Percentiles rank a stretch among this genome's conserved stretches.
Evolutionary conservation across 352 stramenopile species (phyloP).

Genomic region (Phytophthora hibernalis): DNA sequence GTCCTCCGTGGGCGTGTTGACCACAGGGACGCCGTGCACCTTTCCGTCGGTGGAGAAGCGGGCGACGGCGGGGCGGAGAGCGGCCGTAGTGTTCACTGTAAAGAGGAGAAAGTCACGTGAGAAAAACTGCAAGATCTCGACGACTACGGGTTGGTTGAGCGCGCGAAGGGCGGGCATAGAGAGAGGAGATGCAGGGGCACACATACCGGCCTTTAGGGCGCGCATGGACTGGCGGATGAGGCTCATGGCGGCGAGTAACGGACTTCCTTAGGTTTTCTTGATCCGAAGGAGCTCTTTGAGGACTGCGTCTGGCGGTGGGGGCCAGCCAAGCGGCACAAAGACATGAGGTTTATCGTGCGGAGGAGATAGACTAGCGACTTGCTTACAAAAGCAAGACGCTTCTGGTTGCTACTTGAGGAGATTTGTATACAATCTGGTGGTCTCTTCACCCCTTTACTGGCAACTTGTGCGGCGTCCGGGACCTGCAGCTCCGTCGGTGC

Average conservation of each 20-base stretch:
- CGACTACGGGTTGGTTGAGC: background rate
- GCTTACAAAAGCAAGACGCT: constrained; percentile 1
- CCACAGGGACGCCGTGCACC: constrained; percentile 41
- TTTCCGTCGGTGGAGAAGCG: constrained; percentile 62
- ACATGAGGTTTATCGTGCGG: constrained; percentile 39
- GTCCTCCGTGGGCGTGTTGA: constrained; percentile 62
- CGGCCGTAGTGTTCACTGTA: constrained; percentile 60
- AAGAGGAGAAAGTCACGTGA: constrained; percentile 10
- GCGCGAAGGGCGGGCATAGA: background rate
- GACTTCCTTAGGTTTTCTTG: constrained; percentile 27
- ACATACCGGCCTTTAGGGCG: constrained; percentile 82
- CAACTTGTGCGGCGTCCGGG: constrained; percentile 17
- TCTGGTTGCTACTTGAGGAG: background rate
- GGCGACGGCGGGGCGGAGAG: constrained; percentile 56
- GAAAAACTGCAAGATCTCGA: constrained; percentile 7
- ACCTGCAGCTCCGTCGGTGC: constrained; percentile 17
- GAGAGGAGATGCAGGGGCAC: constrained; percentile 7
- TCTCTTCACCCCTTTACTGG: constrained; percentile 17
- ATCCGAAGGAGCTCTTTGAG: constrained; percentile 43
- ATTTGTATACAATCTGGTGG: constrained; percentile 28
- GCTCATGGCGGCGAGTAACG: constrained; percentile 58
- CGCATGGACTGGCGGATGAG: constrained; percentile 84
- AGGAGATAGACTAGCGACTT: constrained; percentile 13
- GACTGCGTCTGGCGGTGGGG: constrained; percentile 38
- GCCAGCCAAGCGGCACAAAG: constrained; percentile 35